These are phyloP conservation scores for Chondrostereum purpureum DNA, from an alignment of 1,284 basidiomycete species.

Conservation along the genomic window DNA sequence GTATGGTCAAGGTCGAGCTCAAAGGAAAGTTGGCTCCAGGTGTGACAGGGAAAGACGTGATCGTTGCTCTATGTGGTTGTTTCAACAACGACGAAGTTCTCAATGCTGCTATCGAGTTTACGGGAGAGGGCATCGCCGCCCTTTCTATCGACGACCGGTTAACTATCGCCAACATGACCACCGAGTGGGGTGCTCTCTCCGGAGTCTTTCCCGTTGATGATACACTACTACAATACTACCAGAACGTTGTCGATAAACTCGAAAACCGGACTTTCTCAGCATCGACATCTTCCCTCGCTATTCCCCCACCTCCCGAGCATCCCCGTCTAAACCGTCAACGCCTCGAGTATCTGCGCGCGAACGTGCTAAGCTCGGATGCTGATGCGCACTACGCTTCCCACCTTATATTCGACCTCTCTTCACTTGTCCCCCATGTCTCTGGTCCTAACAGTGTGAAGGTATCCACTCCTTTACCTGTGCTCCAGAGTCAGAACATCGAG, in stretches of 20 bases:
- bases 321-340: conserved; percentile 80
- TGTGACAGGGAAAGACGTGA: conserved; percentile 97
- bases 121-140: conserved; percentile 82
- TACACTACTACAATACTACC: conserved; percentile 84
- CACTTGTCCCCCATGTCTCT: conserved; percentile 91
- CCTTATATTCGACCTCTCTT: conserved; percentile 88
- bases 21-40: conserved; percentile 79
- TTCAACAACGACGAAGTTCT: conserved; percentile 98
- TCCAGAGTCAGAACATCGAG: conserved; percentile 69
- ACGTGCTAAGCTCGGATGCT: conserved; percentile 64
- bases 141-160: conserved; percentile 89
- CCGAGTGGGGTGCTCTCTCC: conserved; percentile 96
- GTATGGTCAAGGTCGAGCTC: conserved; percentile 93
- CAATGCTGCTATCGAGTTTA: conserved; percentile 98
- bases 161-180: conserved; percentile 98
- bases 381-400: conserved; percentile 85
- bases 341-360: conserved; percentile 58
- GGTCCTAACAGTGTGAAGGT: conserved; percentile 98
- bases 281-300: conserved; percentile 35
- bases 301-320: conserved; percentile 74
- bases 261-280: conserved; percentile 77
- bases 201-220: conserved; percentile 95
- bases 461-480: conserved; percentile 81
- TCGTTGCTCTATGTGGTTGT: conserved; percentile 92
- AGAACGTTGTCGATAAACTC: conserved; percentile 67